Evolutionary conservation across 352 stramenopile species (phyloP).

Genomic region (Globisporangium irregulare): DNA sequence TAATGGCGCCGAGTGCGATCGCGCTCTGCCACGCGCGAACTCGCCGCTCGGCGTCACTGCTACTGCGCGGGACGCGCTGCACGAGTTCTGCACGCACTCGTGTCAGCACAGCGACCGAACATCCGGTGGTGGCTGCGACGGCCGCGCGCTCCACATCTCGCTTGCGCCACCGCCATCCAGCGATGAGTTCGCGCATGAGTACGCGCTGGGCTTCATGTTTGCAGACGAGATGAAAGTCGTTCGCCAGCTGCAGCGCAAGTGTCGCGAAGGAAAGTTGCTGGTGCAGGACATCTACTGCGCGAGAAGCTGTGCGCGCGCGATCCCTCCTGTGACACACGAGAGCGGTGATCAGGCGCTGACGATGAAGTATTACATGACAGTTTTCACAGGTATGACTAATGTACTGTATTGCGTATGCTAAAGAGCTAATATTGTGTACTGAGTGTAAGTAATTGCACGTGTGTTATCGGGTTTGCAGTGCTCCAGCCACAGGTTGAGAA

Average conservation of each 20-base stretch:
- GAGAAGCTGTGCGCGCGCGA: slow-evolving; percentile 49
- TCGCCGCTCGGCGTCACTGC: background rate
- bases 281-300: slow-evolving; percentile 55
- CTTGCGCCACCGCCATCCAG: slow-evolving; percentile 22
- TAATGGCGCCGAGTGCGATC: background rate
- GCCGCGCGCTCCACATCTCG: slow-evolving; percentile 25
- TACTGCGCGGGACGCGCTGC: slow-evolving; percentile 14
- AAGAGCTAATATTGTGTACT: too few relatives aligned
- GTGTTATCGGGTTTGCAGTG: slow-evolving; percentile 26
- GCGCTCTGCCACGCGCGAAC: background rate
- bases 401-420: background rate
- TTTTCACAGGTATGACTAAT: slow-evolving; percentile 38
- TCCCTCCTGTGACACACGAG: slow-evolving; percentile 32
- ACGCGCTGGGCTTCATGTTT: slow-evolving; percentile 43
- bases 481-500: slow-evolving; percentile 60
- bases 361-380: slow-evolving; percentile 40
- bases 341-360: slow-evolving; percentile 20
- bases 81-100: slow-evolving; percentile 32
- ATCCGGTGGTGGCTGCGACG: slow-evolving; percentile 12
- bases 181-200: slow-evolving; percentile 50
- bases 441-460: background rate
- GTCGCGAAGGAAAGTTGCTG: slow-evolving; percentile 29
- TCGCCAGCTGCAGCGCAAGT: slow-evolving; percentile 43
- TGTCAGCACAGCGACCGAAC: slow-evolving; percentile 1
- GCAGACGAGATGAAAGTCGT: slow-evolving; percentile 64